Evolutionary conservation across 1,139 yeast genomes (phyloP).

Genomic region (Taphrina wiesneri): DNA sequence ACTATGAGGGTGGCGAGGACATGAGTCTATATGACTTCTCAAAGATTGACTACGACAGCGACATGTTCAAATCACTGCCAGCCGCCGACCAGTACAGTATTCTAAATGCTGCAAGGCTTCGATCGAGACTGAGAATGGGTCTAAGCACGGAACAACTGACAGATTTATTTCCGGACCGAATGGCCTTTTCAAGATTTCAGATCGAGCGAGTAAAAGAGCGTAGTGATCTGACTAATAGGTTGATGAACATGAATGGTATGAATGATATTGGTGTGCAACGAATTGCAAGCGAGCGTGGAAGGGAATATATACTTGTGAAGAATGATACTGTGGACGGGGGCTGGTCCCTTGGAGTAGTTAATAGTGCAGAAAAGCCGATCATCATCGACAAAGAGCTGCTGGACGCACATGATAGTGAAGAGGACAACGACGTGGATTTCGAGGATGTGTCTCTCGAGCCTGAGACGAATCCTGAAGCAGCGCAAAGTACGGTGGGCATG

Average conservation of each 20-base stretch:
- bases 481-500: slow-evolving; percentile 10
- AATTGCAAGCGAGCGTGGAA: slow-evolving; percentile 81
- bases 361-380: slow-evolving; percentile 31
- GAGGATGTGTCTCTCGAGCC: slow-evolving; percentile 51
- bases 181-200: slow-evolving; percentile 91
- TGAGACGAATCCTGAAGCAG: background rate
- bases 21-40: slow-evolving; percentile 44
- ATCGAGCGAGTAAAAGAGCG: slow-evolving; percentile 89
- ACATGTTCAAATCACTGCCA: slow-evolving; percentile 53
- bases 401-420: slow-evolving; percentile 36
- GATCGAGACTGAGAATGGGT: slow-evolving; percentile 93
- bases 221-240: slow-evolving; percentile 80
- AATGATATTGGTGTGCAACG: slow-evolving; percentile 60
- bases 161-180: slow-evolving; percentile 72
- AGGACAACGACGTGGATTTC: slow-evolving; percentile 38
- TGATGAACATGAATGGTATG: slow-evolving; percentile 83
- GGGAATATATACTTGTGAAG: slow-evolving; percentile 71
- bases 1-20: slow-evolving; percentile 64
- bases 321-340: slow-evolving; percentile 63
- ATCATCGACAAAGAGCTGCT: slow-evolving; percentile 35
- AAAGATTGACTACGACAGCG: slow-evolving; percentile 48
- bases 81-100: slow-evolving; percentile 84
- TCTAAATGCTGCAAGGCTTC: slow-evolving; percentile 73
- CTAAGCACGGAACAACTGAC: slow-evolving; percentile 83
- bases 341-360: slow-evolving; percentile 69